Evolutionary conservation across 129 eudicot genomes (phyloP).

Genomic region (Pittosporum tobira): DNA sequence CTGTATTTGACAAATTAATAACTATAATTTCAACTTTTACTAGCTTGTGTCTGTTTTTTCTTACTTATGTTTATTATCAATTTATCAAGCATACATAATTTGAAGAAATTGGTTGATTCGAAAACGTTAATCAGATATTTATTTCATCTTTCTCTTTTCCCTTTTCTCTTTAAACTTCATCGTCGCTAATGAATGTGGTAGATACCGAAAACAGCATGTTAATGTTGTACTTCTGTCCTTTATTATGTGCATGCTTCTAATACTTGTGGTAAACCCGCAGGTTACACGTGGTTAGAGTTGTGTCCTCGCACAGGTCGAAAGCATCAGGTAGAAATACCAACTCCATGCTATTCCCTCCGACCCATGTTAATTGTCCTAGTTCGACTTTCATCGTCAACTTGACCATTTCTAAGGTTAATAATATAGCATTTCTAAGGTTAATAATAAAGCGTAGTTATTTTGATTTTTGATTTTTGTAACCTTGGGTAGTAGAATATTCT

Average conservation of each 20-base stretch:
- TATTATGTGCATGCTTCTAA: neutral
- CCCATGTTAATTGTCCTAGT: too few relatives aligned
- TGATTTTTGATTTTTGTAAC: too few relatives aligned
- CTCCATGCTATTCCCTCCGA: neutral
- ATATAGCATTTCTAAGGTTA: too few relatives aligned
- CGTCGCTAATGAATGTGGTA: neutral
- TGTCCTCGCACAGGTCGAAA: slow-evolving; percentile 95
- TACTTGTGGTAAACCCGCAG: slow-evolving; percentile 36
- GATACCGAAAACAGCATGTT: neutral
- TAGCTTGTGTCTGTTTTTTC: too few relatives aligned
- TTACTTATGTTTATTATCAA: too few relatives aligned
- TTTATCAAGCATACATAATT: too few relatives aligned
- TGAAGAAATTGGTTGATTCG: too few relatives aligned
- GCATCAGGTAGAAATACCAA: slow-evolving; percentile 56
- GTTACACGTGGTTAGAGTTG: slow-evolving; percentile 87
- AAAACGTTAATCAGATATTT: too few relatives aligned
- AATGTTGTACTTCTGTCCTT: neutral
- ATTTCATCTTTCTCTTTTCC: neutral
- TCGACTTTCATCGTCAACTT: too few relatives aligned
- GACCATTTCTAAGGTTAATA: too few relatives aligned
- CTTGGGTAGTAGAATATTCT: too few relatives aligned
- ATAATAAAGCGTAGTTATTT: too few relatives aligned
- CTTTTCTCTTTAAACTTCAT: neutral
- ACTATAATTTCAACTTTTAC: neutral
- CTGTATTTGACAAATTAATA: neutral